These are phyloP conservation scores for Cydonia oblonga DNA, from an alignment of 331 rosid species.

Conservation along the genomic window DNA sequence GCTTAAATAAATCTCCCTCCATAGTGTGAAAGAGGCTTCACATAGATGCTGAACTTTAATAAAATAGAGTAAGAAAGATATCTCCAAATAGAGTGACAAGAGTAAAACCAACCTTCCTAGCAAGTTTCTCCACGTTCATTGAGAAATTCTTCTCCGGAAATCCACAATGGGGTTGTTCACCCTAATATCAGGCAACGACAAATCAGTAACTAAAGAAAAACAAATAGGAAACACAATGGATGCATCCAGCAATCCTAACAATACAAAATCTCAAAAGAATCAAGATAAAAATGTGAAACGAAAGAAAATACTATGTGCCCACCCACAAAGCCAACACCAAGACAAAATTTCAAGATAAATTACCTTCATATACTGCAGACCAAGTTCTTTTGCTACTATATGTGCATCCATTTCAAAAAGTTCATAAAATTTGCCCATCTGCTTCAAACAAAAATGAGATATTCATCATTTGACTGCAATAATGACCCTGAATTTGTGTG, in stretches of 20 bases:
- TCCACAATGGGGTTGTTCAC: conserved; percentile 98
- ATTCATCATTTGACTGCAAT: conserved; percentile 6
- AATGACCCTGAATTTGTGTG: neutral
- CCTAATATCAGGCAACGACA: conserved; percentile 37
- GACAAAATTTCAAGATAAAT: neutral
- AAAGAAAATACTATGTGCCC: neutral
- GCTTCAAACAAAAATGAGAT: conserved; percentile 23
- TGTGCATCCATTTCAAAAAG: conserved; percentile 99
- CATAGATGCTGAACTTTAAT: neutral
- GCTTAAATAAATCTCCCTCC: conserved; percentile 17
- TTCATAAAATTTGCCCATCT: conserved; percentile 97
- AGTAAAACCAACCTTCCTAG: conserved; percentile 65
- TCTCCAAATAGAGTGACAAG: neutral
- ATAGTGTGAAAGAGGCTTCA: neutral
- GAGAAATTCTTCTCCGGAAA: conserved; percentile 94
- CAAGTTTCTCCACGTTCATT: conserved; percentile 71
- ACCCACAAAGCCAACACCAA: neutral
- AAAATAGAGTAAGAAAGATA: neutral
- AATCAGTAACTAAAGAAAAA: neutral
- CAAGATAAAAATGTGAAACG: neutral
- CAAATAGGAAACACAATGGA: neutral
- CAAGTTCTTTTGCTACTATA: conserved; percentile 71
- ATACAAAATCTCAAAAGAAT: neutral
- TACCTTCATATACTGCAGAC: conserved; percentile 92
- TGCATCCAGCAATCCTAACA: neutral